Evolutionary conservation across 768 basidiomycete genomes (phyloP).

Genomic region (Lactifluus volemus): DNA sequence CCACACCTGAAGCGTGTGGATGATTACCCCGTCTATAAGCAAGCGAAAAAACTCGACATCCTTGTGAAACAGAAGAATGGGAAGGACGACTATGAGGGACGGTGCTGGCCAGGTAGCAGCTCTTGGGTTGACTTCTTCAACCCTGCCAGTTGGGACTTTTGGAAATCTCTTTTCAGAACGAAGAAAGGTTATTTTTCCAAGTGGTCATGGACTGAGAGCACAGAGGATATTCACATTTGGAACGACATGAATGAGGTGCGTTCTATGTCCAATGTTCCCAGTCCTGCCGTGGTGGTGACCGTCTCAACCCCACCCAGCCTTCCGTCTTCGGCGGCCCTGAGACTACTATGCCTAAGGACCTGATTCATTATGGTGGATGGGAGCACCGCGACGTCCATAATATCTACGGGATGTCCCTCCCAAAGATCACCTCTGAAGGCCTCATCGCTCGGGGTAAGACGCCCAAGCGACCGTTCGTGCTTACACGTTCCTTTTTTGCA

Average conservation of each 20-base stretch:
- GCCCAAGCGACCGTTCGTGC: constrained; percentile 84
- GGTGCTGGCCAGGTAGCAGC: constrained; percentile 97
- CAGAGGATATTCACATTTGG: constrained; percentile 86
- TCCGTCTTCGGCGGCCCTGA: constrained; percentile 99
- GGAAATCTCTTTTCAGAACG: constrained; percentile 75
- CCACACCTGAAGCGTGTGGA: constrained; percentile 86
- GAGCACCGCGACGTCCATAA: constrained; percentile 98
- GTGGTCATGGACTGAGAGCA: constrained; percentile 78
- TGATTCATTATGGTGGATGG: constrained; percentile 89
- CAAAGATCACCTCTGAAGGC: constrained; percentile 77
- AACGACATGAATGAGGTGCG: constrained; percentile 99
- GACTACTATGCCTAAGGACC: constrained; percentile 72
- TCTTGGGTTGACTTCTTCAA: constrained; percentile 99
- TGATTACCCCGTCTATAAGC: constrained; percentile 74
- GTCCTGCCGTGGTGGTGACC: not conserved
- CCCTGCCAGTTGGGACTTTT: constrained; percentile 83
- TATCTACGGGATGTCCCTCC: constrained; percentile 91
- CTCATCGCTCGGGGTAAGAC: constrained; percentile 65
- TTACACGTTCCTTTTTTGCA: constrained; percentile 90
- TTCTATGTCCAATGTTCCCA: not conserved
- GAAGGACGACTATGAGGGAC: constrained; percentile 85
- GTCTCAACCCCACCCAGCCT: constrained; percentile 44
- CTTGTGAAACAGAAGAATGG: constrained; percentile 78
- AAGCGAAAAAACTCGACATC: constrained; percentile 72
- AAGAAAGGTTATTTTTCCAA: constrained; percentile 33